A percentile compares a stretch with the other conserved stretches of the same genome.
These are phyloP conservation scores for Tolypocladium endophyticum DNA, from an alignment of 2,329 filamentous ascomycete species.

Conservation along the genomic window DNA sequence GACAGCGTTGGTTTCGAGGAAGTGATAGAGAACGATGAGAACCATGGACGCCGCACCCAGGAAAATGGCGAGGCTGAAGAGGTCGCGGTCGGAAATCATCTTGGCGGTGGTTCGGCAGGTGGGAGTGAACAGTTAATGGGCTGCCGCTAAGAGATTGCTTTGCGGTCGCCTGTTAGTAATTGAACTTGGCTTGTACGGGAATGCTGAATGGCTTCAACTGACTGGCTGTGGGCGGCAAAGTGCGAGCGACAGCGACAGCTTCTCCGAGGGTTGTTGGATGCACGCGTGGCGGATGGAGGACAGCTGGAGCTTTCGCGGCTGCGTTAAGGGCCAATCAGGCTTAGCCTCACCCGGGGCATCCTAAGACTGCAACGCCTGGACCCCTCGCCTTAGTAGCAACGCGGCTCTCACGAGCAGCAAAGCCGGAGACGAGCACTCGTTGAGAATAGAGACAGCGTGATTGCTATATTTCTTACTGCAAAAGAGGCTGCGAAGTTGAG, in stretches of 20 bases:
- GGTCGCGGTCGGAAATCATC: conserved; percentile 91
- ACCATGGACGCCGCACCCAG: conserved; percentile 85
- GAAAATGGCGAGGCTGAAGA: conserved; percentile 88
- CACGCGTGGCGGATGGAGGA: conserved; percentile 4
- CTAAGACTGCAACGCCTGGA: background rate
- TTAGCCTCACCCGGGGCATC: background rate
- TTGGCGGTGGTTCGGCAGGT: conserved; percentile 23
- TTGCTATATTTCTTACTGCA: background rate
- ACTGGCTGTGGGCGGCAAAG: background rate
- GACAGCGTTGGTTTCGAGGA: conserved; percentile 78
- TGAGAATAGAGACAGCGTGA: background rate
- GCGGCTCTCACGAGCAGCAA: background rate
- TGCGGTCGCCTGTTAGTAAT: background rate
- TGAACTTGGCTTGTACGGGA: background rate
- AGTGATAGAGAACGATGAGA: conserved; percentile 90
- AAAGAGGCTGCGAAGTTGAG: background rate
- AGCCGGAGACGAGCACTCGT: background rate
- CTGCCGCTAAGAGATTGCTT: background rate
- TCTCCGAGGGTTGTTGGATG: background rate
- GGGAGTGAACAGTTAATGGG: background rate
- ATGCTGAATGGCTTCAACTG: background rate
- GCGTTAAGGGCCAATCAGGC: background rate
- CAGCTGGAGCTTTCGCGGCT: conserved; percentile 8
- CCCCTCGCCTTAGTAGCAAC: background rate
- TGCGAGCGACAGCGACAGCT: background rate